Conservation (phyloP, 2,329 filamentous ascomycete species). For the Botrytis tulipae region DNA sequence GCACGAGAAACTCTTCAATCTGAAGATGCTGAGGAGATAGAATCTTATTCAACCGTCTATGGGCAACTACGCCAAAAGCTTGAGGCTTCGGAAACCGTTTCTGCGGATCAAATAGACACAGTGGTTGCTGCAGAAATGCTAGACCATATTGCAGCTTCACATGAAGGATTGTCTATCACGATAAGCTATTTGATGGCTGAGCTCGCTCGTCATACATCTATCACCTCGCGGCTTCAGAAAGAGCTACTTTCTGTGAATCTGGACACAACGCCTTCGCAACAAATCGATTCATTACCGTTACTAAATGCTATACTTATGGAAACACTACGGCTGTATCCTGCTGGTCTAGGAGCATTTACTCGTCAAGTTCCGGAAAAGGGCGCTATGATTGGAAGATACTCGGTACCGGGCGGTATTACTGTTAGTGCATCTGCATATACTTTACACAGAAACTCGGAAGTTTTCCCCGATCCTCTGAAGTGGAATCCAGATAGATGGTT, state of each 20-base stretch:
- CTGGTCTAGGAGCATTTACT: conserved; percentile 51
- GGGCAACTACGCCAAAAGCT: background rate
- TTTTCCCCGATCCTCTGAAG: conserved; percentile 47
- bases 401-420: conserved; percentile 18
- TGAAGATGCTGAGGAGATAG: background rate
- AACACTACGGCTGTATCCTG: conserved; percentile 53
- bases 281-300: conserved; percentile 48
- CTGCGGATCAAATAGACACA: conserved; percentile 10
- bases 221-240: conserved; percentile 28
- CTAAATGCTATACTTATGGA: conserved; percentile 56
- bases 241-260: background rate
- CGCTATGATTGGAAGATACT: background rate
- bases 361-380: conserved; percentile 38
- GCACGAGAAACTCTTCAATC: background rate
- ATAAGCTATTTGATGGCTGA: conserved; percentile 61
- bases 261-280: conserved; percentile 25
- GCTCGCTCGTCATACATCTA: conserved; percentile 44
- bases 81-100: background rate
- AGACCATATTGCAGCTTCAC: conserved; percentile 72
- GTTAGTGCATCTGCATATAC: conserved; percentile 20
- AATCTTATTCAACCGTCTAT: background rate
- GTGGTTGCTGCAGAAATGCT: conserved; percentile 65
- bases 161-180: conserved; percentile 70
- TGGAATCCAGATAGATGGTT: conserved; percentile 50
- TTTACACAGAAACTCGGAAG: conserved; percentile 25